Evolutionary conservation across 306 rosid genomes (phyloP).

Genomic region (Vigna nakashimae): DNA sequence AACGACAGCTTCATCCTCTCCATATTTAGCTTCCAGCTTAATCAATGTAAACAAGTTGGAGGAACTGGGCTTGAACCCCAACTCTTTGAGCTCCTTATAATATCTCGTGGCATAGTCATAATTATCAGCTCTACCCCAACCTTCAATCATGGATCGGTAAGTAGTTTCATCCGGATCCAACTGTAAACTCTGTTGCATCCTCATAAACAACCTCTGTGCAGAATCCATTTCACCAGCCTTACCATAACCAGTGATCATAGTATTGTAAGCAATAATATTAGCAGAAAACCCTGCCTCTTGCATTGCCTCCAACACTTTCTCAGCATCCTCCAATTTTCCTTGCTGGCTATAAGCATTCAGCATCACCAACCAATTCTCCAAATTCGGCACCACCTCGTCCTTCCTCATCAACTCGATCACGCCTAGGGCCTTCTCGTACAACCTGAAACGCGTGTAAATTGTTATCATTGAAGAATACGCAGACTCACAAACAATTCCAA

Average conservation of each 20-base stretch:
- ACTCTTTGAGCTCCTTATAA: constrained; percentile 62
- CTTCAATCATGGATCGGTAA: constrained; percentile 89
- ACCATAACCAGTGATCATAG: constrained; percentile 91
- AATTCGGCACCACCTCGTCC: constrained; percentile 55
- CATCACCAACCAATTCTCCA: constrained; percentile 81
- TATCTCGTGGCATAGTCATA: constrained; percentile 62
- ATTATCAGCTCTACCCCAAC: constrained; percentile 88
- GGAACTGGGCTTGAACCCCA: constrained; percentile 73
- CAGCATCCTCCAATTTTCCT: constrained; percentile 80
- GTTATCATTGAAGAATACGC: constrained; percentile 86
- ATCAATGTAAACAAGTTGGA: constrained; percentile 80
- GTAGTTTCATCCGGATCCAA: constrained; percentile 84
- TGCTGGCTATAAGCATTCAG: constrained; percentile 82
- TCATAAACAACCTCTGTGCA: constrained; percentile 69
- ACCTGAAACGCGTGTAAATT: constrained; percentile 67
- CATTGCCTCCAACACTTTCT: constrained; percentile 61
- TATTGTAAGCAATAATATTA: constrained; percentile 78
- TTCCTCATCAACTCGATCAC: constrained; percentile 61
- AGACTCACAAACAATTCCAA: constrained; percentile 62
- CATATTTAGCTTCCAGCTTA: constrained; percentile 76
- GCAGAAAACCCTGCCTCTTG: constrained; percentile 62
- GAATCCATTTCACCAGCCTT: constrained; percentile 76
- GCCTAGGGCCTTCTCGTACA: constrained; percentile 71
- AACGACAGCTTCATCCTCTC: constrained; percentile 69
- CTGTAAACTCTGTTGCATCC: constrained; percentile 50